phyloP scores from a whole-genome alignment of 1,284 basidiomycete species.

The Ustilago tritici region DNA sequence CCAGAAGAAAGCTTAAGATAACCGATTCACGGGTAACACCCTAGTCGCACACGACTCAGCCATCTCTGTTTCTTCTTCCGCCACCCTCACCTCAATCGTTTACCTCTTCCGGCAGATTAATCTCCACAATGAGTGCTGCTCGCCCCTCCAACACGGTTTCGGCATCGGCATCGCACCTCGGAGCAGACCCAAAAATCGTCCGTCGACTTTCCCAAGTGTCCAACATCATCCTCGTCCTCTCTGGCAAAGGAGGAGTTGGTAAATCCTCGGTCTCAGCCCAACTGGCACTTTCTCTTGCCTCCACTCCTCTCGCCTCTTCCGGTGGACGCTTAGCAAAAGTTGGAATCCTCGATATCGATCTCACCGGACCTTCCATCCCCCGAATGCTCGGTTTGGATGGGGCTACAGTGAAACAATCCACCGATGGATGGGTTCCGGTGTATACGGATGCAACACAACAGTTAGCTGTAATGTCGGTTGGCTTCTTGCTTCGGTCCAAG shows the following conservation, averaged over 20 bases:
- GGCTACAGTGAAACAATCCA: conserved; percentile 80
- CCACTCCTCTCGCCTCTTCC: conserved; percentile 13
- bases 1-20: conserved; percentile 16
- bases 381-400: conserved; percentile 95
- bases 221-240: conserved; percentile 90
- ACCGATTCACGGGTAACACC: conserved; percentile 2
- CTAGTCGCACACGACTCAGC: conserved; percentile 22
- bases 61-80: background rate
- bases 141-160: conserved; percentile 13
- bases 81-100: background rate
- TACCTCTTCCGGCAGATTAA: background rate
- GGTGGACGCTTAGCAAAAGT: conserved; percentile 71
- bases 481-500: conserved; percentile 88
- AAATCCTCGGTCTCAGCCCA: conserved; percentile 96
- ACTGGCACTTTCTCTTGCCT: conserved; percentile 80
- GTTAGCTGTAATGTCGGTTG: conserved; percentile 95
- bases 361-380: conserved; percentile 96
- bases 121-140: conserved; percentile 25
- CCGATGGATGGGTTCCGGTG: conserved; percentile 97
- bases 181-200: conserved; percentile 62
- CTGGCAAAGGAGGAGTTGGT: conserved; percentile 97
- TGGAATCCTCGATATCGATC: conserved; percentile 93
- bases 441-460: conserved; percentile 74
- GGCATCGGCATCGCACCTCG: conserved; percentile 48
- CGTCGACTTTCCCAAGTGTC: conserved; percentile 75